These are phyloP conservation scores for Phallus indusiatus DNA, from an alignment of 768 basidiomycete genomes.

Conservation along the genomic window DNA sequence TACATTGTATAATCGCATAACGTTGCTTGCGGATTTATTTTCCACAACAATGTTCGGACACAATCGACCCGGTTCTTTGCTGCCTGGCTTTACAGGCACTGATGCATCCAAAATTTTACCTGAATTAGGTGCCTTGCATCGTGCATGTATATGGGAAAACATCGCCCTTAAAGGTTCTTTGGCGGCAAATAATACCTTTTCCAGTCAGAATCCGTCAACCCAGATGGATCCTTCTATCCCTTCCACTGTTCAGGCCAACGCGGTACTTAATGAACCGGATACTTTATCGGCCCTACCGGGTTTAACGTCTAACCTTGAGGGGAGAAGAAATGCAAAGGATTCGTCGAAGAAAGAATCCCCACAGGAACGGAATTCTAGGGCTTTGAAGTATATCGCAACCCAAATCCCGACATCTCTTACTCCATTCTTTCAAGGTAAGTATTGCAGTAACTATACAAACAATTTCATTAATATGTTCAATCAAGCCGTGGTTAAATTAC, in stretches of 20 bases:
- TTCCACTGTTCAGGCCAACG: background rate
- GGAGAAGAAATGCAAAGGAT: slow-evolving; percentile 17
- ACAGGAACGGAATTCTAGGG: slow-evolving; percentile 58
- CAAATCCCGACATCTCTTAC: slow-evolving; percentile 66
- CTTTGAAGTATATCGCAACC: slow-evolving; percentile 70
- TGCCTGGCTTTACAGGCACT: slow-evolving; percentile 63
- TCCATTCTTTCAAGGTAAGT: slow-evolving; percentile 80
- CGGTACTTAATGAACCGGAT: background rate
- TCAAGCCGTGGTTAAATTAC: slow-evolving; percentile 73
- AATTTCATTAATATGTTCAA: background rate
- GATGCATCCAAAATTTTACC: slow-evolving; percentile 54
- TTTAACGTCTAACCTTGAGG: slow-evolving; percentile 17
- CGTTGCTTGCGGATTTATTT: slow-evolving; percentile 81
- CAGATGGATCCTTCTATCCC: background rate
- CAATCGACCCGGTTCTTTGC: slow-evolving; percentile 61
- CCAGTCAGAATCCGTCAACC: slow-evolving; percentile 5
- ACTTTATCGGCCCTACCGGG: background rate
- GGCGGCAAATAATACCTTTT: slow-evolving; percentile 35
- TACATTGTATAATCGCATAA: slow-evolving; percentile 68
- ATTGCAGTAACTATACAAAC: background rate
- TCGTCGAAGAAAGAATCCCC: slow-evolving; percentile 27
- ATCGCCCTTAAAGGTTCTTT: slow-evolving; percentile 61
- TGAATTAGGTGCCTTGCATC: slow-evolving; percentile 72
- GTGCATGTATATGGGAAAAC: slow-evolving; percentile 81
- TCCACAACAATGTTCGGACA: slow-evolving; percentile 75